Evolutionary conservation across 2,329 filamentous ascomycete genomes (phyloP), one percentile per base, ranked within the genome.

Genomic region (Metarhizium brunneum): DNA sequence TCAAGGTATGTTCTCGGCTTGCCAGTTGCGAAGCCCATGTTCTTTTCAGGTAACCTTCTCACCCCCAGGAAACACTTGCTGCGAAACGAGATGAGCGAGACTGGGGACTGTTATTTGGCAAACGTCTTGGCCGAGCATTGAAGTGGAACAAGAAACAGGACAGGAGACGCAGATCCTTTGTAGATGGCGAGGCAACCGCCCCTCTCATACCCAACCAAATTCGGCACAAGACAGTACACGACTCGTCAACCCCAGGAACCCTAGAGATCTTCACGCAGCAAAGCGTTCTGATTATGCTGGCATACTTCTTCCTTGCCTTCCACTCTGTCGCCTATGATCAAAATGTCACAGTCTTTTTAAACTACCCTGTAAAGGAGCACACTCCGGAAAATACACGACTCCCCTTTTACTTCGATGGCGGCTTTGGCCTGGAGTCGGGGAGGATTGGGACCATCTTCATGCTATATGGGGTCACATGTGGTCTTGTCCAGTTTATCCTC

Each of bases 261-360:
- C 69, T 68, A 11, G 83, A 90, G 58, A 85, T 94, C 6, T 85
- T 95, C 62, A 86, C 84, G 0, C 76, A 76, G 1, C 90, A 95
- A 69, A 88, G 89, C 0, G 77, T 80, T 36, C 77, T 94, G 55
- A 88, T 92, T 60, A 76, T 97, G 1, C 59, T 89, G 2, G 80
- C 86, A 0, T 96, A 97, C 70, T 87, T 87, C 1, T 77, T 94
- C 52, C 77, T 97, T 18, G 88, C 90, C 0, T 79, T 95, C 51
- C 91, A 96, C 69, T 85, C 84, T 0, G 84, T 95, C 43, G 85
- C 90, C 1, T 96, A 85, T 66, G 92, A 97, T 69, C 91, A 95
- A 66, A 78, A 92, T 2, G 81, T 97, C 1, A 88, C 91, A 3
- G 90, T 96, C 1, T 95, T 95, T 68, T 80, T 96, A 64, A 88